Evolutionary conservation across 1,284 basidiomycete genomes (phyloP), one percentile per base, ranked within the genome.

Genomic region (Ustilago tritici): DNA sequence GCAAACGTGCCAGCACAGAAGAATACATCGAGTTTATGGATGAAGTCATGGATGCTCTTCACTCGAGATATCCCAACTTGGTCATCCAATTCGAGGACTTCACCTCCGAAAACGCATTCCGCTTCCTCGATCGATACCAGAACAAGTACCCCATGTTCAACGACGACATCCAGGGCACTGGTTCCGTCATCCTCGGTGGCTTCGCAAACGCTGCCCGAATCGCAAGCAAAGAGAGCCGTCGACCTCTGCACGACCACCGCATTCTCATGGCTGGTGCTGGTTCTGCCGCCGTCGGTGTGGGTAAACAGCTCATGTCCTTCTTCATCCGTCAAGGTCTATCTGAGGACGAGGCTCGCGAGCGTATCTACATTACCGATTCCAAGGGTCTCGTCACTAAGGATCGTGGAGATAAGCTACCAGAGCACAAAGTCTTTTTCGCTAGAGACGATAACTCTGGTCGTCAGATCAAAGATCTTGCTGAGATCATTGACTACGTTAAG

Each of bases 261-360:
- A 94, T 97, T 79, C 90, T 97, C 52, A 96, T 97, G 90, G 92
- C 94, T 56, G 94, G 94, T 28, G 93, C 94, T 4, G 94, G 94
- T 15, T 93, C 92, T 15, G 93, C 93, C 5, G 93, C 93, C 67
- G 92, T 95, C 52, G 94, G 95, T 71, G 83, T 85, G 17, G 84
- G 80, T 31, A 83, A 82, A 76, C 84, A 85, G 76, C 82, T 85
- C 61, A 76, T 83, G 77, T 77, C 70, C 46, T 85, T 85, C 76
- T 85, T 85, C 66, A 79, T 65, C n/a, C 58, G 71, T 36, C 78
- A 83, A 46, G 84, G 84, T 32, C 61, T 85, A 2, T 66, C 78
- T 5, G 74, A 80, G 55, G 79, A 85, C 38, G 84, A 85, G 60
- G 84, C 83, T 3, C 67, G 73, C n/a, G 63, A 70, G 31, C 77